Percentiles rank a stretch among this genome's conserved stretches.
Conservation (phyloP, 331 rosid species). For the Stylosanthes scabra region DNA sequence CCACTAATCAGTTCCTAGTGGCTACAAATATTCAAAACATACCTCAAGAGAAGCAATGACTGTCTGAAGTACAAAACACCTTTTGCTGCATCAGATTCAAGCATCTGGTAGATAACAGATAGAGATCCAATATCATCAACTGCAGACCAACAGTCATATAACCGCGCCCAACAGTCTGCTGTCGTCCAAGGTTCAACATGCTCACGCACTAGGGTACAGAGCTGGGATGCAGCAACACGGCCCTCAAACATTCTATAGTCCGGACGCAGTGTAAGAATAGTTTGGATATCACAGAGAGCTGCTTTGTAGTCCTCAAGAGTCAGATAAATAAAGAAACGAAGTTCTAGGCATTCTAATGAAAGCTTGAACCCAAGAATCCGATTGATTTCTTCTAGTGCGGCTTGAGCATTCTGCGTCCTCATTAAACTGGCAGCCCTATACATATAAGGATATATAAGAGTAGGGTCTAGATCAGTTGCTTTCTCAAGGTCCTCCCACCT, state of each 20-base stretch:
- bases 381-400: constrained; percentile 84
- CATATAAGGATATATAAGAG: constrained; percentile 91
- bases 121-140: constrained; percentile 97
- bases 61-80: constrained; percentile 93
- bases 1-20: background rate
- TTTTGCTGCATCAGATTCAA: constrained; percentile 92
- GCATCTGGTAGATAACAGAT: constrained; percentile 95
- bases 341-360: constrained; percentile 92
- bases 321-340: constrained; percentile 80
- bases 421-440: constrained; percentile 77
- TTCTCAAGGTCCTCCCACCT: constrained; percentile 83
- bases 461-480: constrained; percentile 87
- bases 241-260: constrained; percentile 94
- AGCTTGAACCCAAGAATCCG: constrained; percentile 90
- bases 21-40: constrained; percentile 36
- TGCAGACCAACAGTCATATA: constrained; percentile 95
- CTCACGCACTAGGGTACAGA: constrained; percentile 85
- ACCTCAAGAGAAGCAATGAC: constrained; percentile 97
- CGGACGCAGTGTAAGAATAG: constrained; percentile 81
- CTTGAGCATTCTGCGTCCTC: constrained; percentile 76
- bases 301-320: constrained; percentile 86
- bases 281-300: constrained; percentile 89
- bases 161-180: constrained; percentile 91
- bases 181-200: constrained; percentile 92
- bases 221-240: constrained; percentile 86